phyloP scores from a whole-genome alignment of 177 flowering plant genomes.

The Vitis hybrid region DNA sequence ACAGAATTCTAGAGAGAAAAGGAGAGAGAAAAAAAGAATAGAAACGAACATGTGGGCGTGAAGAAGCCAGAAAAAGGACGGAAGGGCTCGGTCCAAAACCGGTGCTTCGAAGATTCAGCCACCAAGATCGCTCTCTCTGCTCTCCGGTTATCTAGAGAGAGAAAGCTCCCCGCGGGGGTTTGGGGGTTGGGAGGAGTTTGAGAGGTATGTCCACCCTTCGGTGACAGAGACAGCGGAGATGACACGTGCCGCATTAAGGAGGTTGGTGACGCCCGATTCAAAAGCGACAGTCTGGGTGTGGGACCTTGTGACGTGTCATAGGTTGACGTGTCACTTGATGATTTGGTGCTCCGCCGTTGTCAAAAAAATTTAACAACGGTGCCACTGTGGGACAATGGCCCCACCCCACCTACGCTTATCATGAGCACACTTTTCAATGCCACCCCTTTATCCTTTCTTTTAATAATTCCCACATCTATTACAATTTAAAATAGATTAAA shows the following conservation, averaged over 20 bases:
- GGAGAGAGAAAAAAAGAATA: constrained; percentile 4
- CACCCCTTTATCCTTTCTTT: too few species aligned
- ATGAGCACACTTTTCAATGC: too few species aligned
- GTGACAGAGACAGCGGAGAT: neutral
- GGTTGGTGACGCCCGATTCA: constrained; percentile 9
- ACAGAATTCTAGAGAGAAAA: neutral
- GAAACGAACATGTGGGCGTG: constrained; percentile 6
- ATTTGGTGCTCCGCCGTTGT: too few species aligned
- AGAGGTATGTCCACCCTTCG: neutral
- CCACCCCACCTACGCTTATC: too few species aligned
- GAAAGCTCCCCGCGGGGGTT: neutral
- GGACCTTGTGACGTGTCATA: constrained; percentile 1
- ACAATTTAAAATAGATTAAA: too few species aligned
- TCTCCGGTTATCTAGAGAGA: neutral
- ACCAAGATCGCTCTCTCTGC: neutral
- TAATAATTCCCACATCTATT: too few species aligned
- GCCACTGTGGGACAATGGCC: too few species aligned
- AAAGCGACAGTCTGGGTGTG: neutral
- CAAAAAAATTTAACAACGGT: too few species aligned
- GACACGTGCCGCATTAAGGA: constrained; percentile 12
- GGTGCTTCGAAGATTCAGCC: constrained; percentile 6
- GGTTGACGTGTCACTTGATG: neutral
- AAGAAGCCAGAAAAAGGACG: neutral
- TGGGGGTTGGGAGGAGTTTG: neutral
- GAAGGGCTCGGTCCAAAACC: constrained; percentile 2